phyloP scores from a whole-genome alignment of 768 basidiomycete genomes.

The Melanogaster broomeanus region DNA sequence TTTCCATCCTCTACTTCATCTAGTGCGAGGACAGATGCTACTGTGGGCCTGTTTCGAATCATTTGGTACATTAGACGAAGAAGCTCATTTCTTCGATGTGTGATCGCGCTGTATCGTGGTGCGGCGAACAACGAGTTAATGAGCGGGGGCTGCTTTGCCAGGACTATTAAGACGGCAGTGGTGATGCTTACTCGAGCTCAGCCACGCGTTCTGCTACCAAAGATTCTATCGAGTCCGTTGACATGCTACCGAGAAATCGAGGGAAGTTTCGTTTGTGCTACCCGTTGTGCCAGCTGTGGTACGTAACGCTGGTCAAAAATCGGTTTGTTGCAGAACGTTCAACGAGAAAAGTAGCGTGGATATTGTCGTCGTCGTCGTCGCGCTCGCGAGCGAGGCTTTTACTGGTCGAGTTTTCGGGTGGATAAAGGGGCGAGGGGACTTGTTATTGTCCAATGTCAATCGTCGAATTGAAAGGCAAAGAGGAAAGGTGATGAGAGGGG shows the following conservation, averaged over 20 bases:
- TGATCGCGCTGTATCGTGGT: constrained; percentile 50
- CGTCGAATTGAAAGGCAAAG: background rate
- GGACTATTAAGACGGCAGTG: background rate
- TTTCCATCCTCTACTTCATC: constrained; percentile 35
- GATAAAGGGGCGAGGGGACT: background rate
- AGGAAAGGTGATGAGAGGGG: too few species aligned
- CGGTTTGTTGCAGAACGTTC: background rate
- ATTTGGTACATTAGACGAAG: constrained; percentile 72
- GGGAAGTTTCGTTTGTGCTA: constrained; percentile 4
- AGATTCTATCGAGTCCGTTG: constrained; percentile 29
- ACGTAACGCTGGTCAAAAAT: background rate
- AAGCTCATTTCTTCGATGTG: constrained; percentile 66
- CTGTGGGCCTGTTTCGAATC: constrained; percentile 52
- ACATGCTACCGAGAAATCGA: constrained; percentile 20
- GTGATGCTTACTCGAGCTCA: constrained; percentile 32
- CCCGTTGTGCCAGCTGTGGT: background rate
- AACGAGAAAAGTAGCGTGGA: background rate
- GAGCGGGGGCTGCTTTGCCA: background rate
- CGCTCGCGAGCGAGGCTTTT: background rate
- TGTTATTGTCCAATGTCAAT: too few species aligned
- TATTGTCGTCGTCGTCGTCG: constrained; percentile 10
- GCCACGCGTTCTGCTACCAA: constrained; percentile 39
- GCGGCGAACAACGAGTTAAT: background rate
- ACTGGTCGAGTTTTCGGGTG: background rate
- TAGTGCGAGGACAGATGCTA: constrained; percentile 40